Base-by-base conservation (phyloP, 352 stramenopile species). In the Phytophthora idaei region DNA sequence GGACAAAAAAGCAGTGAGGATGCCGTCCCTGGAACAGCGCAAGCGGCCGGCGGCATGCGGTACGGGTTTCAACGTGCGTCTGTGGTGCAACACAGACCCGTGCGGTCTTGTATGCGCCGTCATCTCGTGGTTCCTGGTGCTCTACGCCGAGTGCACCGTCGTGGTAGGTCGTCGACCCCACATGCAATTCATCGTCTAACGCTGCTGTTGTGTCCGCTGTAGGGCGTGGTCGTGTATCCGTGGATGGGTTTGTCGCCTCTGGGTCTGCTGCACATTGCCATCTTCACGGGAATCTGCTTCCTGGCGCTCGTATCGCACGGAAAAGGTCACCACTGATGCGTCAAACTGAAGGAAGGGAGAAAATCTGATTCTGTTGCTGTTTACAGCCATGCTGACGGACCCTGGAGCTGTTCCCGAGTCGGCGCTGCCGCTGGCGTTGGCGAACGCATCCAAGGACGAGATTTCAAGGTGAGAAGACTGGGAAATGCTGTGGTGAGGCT, bases 351-450 rank as follows among this genome's bases (percentile, higher is more conserved):
- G 5, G n/a, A 39, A 36, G 8, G 34, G 58, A 11, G 17, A 25
- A 11, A 41, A 49, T 42, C 36, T 42, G 32, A 51, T 52, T 25
- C 21, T 66, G 49, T 52, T 61, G 29, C 28, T 46, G 10, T 48
- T 62, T 41, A 2, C 25, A 92, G 96, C 97, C 12, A 99, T 99
- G 98, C 90, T 98, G 34, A 99, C 97, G 14, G 95, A 99, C 77
- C 98, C 98, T 5, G 98, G 98, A 37, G 95, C 96, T 49, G 97
- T 99, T 1, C 97, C 97, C 2, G 93, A 97, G 37, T 92, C 97
- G 64, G 98, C 98, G 2, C 75, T 95, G 46, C 97, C 97, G 8
- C 58, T 93, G 6, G 85, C 83, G 27, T 71, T 95, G 25, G 80
- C 85, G 17, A 76, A 93, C 54, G 81, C 81, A 15, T 80, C 85